Base-by-base conservation (phyloP, 2,329 filamentous ascomycete genomes). In the Claviceps humidiphila region DNA sequence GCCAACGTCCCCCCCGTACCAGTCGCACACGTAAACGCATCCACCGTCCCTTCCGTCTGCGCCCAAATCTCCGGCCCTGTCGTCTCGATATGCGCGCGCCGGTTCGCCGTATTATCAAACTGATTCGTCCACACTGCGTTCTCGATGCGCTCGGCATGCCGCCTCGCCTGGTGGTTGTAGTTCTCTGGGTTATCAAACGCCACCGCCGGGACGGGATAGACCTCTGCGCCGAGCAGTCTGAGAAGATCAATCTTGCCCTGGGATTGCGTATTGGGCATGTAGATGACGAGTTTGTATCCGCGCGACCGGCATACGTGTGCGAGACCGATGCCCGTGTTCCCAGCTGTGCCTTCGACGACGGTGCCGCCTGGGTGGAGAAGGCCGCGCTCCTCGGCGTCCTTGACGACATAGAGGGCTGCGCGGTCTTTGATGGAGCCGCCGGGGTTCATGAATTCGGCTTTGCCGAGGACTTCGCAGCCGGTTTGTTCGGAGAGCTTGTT, bases 61-160 rank as follows among this genome's bases (percentile, higher is more conserved):
- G 82, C 74, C 93, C 93, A 98, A 65, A 98, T 95, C 71, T 98
- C 93, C 0, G 93, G 93, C 0, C 93, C 93, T 0, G 93, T 98
- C 2, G 91, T 97, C 74, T 96, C 91, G 60, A 97, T 85, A 67
- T 98, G 93, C 47, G 93, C 93, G 63, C 87, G 83, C 50, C 93
- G 80, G 71, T 98, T 98, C 51, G 93, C 93, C 50, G 78, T 82
- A 73, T 98, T 98, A 68, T 98, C 93, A 71, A 98, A 98, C 72
- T 98, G 93, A 71, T 98, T 94, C 45, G 93, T 98, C 93, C 93
- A 98, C 14, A 97, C 90, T 8, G 91, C 89, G 62, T 93, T 93
- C 16, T 88, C 84, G 48, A 94, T 71, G 2, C 75, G 68, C 66
- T 93, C 89, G n/a, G 93, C 93, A 69, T 97, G 91, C 43, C 91